Conservation (phyloP, 2,329 filamentous ascomycete genomes). For the Epichloe bromicola region DNA sequence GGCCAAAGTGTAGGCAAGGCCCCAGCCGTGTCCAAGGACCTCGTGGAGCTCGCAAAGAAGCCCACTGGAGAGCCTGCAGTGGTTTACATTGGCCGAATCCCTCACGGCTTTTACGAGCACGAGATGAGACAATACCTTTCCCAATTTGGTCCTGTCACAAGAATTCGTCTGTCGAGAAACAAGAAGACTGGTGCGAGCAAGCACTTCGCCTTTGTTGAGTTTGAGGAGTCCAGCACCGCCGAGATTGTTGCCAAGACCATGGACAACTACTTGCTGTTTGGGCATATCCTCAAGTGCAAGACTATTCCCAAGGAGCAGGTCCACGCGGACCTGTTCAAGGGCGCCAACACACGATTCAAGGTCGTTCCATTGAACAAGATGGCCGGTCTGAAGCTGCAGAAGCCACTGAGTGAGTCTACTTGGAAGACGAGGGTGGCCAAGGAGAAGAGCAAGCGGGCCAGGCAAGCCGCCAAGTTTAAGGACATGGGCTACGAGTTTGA, state of each 20-base stretch:
- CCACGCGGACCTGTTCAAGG: constrained; percentile 75
- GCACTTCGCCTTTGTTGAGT: constrained; percentile 93
- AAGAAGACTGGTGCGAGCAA: constrained; percentile 82
- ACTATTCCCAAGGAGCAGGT: constrained; percentile 63
- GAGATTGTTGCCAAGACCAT: constrained; percentile 90
- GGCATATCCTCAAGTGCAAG: constrained; percentile 84
- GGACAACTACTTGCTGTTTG: constrained; percentile 94
- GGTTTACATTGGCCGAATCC: constrained; percentile 81
- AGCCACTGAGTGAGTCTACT: constrained; percentile 57
- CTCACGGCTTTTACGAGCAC: constrained; percentile 90
- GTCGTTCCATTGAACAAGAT: constrained; percentile 78
- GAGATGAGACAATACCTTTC: constrained; percentile 89
- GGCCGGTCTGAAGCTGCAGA: constrained; percentile 60
- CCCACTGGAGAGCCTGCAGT: constrained; percentile 53
- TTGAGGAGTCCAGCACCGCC: constrained; percentile 62
- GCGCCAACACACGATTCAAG: constrained; percentile 83
- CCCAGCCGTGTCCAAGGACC: constrained; percentile 33
- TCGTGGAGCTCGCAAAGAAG: constrained; percentile 28
- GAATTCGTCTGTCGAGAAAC: constrained; percentile 76
- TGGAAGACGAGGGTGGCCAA: constrained; percentile 66
- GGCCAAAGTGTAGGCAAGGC: constrained; percentile 39
- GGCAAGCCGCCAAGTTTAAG: constrained; percentile 63
- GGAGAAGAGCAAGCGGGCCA: constrained; percentile 57
- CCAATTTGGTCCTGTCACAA: constrained; percentile 77
- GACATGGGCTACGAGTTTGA: constrained; percentile 75